Evolutionary conservation across 2,329 filamentous ascomycete species (phyloP).

Genomic region (Colletotrichum costaricense): DNA sequence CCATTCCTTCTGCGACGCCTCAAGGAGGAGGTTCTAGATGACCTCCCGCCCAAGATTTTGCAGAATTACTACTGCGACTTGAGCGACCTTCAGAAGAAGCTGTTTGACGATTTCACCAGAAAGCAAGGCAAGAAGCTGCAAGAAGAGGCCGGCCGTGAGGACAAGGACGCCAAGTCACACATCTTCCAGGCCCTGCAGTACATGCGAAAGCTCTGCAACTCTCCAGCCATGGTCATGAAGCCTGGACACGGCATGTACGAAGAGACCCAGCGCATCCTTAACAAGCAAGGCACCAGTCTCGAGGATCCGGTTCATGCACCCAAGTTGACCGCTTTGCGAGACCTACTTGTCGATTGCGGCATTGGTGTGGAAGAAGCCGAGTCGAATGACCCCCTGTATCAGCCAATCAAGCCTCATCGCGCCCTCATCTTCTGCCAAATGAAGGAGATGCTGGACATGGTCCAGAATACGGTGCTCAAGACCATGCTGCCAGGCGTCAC

Average conservation of each 20-base stretch:
- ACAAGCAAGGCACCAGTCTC: conserved; percentile 82
- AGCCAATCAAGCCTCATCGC: conserved; percentile 94
- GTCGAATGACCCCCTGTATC: conserved; percentile 69
- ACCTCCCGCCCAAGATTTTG: conserved; percentile 96
- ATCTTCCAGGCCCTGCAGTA: conserved; percentile 99
- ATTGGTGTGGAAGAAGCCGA: conserved; percentile 83
- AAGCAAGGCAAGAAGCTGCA: conserved; percentile 91
- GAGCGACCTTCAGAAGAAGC: conserved; percentile 91
- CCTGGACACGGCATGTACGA: conserved; percentile 92
- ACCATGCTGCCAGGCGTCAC: conserved; percentile 93
- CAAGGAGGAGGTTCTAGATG: conserved; percentile 97
- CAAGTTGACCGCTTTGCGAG: conserved; percentile 89
- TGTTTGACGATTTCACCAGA: conserved; percentile 97
- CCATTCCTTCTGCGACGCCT: conserved; percentile 95
- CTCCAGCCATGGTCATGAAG: conserved; percentile 95
- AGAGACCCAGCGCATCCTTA: conserved; percentile 83
- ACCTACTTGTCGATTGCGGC: conserved; percentile 97
- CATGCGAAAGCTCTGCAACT: conserved; percentile 99
- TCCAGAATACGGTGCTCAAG: conserved; percentile 91
- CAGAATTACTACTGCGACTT: conserved; percentile 99
- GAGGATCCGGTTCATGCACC: conserved; percentile 90
- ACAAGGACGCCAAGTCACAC: conserved; percentile 95
- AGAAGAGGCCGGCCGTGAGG: conserved; percentile 83
- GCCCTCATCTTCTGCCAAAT: conserved; percentile 99
- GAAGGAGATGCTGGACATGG: conserved; percentile 99